Conservation (phyloP, 2,329 filamentous ascomycete genomes). For the Gaeumannomyces tritici region DNA sequence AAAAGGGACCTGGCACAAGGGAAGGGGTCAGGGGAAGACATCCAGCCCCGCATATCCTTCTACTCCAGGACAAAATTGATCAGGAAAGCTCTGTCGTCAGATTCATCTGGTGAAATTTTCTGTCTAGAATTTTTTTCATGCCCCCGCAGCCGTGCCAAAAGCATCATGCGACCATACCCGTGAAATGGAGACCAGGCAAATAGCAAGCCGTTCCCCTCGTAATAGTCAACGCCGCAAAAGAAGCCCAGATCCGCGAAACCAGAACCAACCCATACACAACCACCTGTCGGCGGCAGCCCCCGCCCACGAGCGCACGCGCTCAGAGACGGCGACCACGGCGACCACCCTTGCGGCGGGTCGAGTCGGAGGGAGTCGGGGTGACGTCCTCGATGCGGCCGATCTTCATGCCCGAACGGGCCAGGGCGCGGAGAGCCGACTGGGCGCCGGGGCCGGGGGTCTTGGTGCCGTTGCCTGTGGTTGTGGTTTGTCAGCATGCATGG, state of each 20-base stretch:
- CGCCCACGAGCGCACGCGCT: slow-evolving; percentile 32
- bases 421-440: slow-evolving; percentile 96
- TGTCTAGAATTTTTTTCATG: slow-evolving; percentile 6
- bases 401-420: slow-evolving; percentile 99
- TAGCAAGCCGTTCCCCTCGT: slow-evolving; percentile 59
- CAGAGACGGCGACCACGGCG: slow-evolving; percentile 99
- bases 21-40: too few relatives aligned
- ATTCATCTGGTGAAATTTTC: slow-evolving; percentile 1
- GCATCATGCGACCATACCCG: slow-evolving; percentile 39
- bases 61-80: not conserved
- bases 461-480: slow-evolving; percentile 75
- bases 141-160: slow-evolving; percentile 25
- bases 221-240: slow-evolving; percentile 56
- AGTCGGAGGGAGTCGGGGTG: slow-evolving; percentile 97
- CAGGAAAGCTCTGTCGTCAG: not conserved
- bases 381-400: slow-evolving; percentile 99
- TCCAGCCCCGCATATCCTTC: not conserved
- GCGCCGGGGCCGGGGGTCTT: slow-evolving; percentile 99
- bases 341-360: slow-evolving; percentile 99
- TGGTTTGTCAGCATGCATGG: not conserved
- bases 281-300: slow-evolving; percentile 17
- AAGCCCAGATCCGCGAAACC: slow-evolving; percentile 30
- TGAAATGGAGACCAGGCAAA: slow-evolving; percentile 53
- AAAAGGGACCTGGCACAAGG: too few relatives aligned
- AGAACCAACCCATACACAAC: slow-evolving; percentile 11